Evolutionary conservation across 2,329 filamentous ascomycete species (phyloP), one percentile per base, ranked within the genome.

Genomic region (Phialophora chinensis): DNA sequence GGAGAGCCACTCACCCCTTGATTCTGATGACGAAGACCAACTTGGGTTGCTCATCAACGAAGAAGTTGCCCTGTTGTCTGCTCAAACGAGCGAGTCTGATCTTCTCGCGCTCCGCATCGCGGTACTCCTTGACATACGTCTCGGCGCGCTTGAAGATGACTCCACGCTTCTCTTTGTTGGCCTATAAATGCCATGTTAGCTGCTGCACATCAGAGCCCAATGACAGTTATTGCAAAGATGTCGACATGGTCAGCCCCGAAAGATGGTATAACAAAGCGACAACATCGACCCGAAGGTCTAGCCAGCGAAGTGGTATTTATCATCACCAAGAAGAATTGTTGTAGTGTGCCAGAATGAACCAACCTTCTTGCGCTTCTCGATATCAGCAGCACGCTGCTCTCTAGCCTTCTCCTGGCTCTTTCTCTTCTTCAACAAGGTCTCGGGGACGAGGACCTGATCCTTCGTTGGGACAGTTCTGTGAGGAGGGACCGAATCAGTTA

Each of bases 61-160:
- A 95, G 88, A 94, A 95, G 81, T 88, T 91, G 82, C 94, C 94
- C 79, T 92, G 89, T 83, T 92, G 87, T 88, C 96, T 96, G 84
- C 93, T 91, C 74, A 93, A 84, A 76, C 95, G 94, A 78, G 87
- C 81, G 72, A 99, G 91, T 78, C 95, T 92, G 83, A 99, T 88
- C 89, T 97, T 96, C 90, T 99, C 95, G 77, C 93, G 93, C 91
- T 99, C 95, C 67, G 88, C 89, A 83, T 97, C 93, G 76, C 94
- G 95, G 89, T 99, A 99, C 87, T 99, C 95, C 88, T 96, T 94
- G 78, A 99, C 93, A 86, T 99, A 99, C 84, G 95, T 93, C 88
- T 99, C 95, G 77, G 95, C 95, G 83, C 95, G 93, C 90, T 98
- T 97, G 92, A 99, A 99, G 90, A 99, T 97, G 80, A 94, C 91